Conservation (phyloP, 225 moss, liverwort and hornwort genomes). For the Rhytidiadelphus loreus region DNA sequence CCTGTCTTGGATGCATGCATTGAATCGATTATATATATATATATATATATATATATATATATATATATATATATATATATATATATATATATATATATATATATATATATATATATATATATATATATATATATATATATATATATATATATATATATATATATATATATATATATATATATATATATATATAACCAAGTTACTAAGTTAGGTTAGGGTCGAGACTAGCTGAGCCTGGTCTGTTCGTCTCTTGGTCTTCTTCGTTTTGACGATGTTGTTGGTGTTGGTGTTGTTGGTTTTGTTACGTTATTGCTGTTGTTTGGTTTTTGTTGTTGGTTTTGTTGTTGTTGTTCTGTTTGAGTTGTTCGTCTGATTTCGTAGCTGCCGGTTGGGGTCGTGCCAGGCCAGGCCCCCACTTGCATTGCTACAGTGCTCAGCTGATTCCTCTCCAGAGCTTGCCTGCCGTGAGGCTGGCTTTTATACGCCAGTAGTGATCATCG, state of each 20-base stretch:
- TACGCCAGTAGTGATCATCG: neutral
- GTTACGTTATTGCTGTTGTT: neutral
- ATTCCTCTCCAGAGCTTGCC: neutral
- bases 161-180: too few species aligned
- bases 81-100: too few species aligned
- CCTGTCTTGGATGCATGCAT: neutral
- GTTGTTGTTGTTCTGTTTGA: neutral
- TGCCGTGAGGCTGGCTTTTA: neutral
- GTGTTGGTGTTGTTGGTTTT: neutral
- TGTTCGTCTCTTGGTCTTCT: neutral
- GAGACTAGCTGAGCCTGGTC: too few species aligned
- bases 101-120: too few species aligned
- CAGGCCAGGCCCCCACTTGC: constrained; percentile 7
- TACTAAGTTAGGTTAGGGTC: neutral
- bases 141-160: too few species aligned
- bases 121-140: too few species aligned
- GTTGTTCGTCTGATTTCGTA: neutral
- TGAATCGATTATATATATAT: neutral
- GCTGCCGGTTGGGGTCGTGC: neutral
- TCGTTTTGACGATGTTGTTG: neutral
- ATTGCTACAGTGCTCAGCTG: constrained; percentile 2
- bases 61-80: too few species aligned
- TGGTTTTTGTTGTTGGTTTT: neutral
- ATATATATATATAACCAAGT: neutral
- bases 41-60: too few species aligned